Percentiles rank a stretch among this genome's conserved stretches.
Evolutionary conservation across 1,139 yeast species (phyloP).

Genomic region (Keqinozyma sinolaborantium): DNA sequence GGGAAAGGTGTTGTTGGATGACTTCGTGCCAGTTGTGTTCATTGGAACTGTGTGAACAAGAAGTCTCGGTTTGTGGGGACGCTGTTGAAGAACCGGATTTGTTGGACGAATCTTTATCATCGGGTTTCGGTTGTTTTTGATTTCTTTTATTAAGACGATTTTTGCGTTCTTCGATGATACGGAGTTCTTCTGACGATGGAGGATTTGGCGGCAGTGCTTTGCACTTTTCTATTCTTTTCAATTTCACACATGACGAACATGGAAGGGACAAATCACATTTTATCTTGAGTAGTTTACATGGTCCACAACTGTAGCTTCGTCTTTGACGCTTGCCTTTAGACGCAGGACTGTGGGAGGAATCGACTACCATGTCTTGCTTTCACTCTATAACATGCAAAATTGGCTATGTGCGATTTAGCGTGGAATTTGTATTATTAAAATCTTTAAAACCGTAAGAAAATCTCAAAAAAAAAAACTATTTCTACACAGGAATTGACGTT

Average conservation of each 20-base stretch:
- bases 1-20: background rate
- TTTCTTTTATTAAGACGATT: constrained; percentile 14
- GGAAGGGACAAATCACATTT: constrained; percentile 51
- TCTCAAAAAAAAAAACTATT: no score
- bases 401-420: no score
- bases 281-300: constrained; percentile 50
- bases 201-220: constrained; percentile 43
- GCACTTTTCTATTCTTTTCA: constrained; percentile 39
- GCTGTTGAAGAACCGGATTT: background rate
- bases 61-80: background rate
- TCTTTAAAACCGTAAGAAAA: no score
- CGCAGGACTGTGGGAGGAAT: no score
- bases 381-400: no score
- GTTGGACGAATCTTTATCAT: background rate
- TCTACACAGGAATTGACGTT: no score
- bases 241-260: constrained; percentile 45
- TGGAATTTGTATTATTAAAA: no score
- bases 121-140: constrained; percentile 1
- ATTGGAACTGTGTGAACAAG: background rate
- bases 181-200: constrained; percentile 30
- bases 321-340: constrained; percentile 29
- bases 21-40: background rate
- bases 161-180: constrained; percentile 21
- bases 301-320: constrained; percentile 56
- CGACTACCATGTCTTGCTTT: no score